Conservation (phyloP, 2,329 filamentous ascomycete genomes). For the Colletotrichum lupini region DNA sequence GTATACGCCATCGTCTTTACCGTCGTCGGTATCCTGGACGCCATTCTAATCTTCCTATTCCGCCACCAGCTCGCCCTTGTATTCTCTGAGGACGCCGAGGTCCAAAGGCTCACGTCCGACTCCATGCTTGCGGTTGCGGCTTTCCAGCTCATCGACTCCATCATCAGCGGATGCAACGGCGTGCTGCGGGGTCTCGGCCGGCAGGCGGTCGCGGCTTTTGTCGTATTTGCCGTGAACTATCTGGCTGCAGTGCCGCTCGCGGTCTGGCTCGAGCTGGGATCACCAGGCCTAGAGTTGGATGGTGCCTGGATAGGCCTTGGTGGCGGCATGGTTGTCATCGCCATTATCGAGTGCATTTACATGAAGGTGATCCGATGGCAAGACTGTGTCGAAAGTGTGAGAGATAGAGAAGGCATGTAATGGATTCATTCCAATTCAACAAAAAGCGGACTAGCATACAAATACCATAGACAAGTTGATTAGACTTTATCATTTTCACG, state of each 20-base stretch:
- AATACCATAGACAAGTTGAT: neutral
- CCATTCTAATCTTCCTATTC: conserved; percentile 44
- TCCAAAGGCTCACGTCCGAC: conserved; percentile 43
- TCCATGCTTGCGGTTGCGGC: conserved; percentile 46
- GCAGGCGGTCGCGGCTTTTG: conserved; percentile 50
- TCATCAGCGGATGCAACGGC: conserved; percentile 50
- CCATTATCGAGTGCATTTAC: conserved; percentile 45
- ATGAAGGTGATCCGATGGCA: conserved; percentile 44
- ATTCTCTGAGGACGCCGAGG: conserved; percentile 45
- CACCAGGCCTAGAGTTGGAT: conserved; percentile 43
- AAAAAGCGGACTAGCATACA: neutral
- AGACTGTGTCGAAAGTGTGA: conserved; percentile 45
- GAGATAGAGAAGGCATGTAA: conserved; percentile 40
- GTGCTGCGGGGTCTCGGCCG: conserved; percentile 51
- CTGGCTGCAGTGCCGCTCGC: conserved; percentile 50
- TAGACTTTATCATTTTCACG: neutral
- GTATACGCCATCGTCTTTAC: conserved; percentile 48
- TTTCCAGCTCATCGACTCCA: conserved; percentile 49
- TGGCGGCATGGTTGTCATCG: conserved; percentile 46
- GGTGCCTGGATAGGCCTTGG: conserved; percentile 50
- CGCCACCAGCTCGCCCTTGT: conserved; percentile 43
- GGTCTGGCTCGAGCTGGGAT: conserved; percentile 50
- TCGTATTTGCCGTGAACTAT: conserved; percentile 51
- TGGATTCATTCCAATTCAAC: neutral
- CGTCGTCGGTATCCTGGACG: conserved; percentile 47